Conservation (phyloP, 345 rosid species). For the Pelargonium nanum region DNA sequence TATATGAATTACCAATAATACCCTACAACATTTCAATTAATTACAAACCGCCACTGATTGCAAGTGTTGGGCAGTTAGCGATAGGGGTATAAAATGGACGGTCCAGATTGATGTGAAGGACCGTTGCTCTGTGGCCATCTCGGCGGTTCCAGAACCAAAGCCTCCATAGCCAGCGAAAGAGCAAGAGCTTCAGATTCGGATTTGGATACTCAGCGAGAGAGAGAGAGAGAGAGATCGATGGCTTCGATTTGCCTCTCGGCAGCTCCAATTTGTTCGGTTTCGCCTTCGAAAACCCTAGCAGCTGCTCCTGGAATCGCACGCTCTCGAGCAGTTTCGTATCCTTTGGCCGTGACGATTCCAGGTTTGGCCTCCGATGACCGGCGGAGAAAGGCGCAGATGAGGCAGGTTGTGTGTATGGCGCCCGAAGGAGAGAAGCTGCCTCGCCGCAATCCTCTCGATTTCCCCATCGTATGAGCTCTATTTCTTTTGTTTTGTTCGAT, state of each 20-base stretch:
- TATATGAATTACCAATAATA: too few species aligned
- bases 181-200: too few species aligned
- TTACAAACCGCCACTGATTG: neutral
- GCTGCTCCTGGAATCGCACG: too few species aligned
- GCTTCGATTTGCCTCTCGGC: neutral
- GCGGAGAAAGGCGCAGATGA: neutral
- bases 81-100: neutral
- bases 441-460: constrained; percentile 61
- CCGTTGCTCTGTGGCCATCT: neutral
- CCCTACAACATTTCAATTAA: too few species aligned
- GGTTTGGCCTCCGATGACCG: neutral
- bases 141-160: neutral
- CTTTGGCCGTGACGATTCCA: neutral
- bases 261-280: neutral
- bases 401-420: constrained; percentile 53
- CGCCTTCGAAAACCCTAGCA: too few species aligned
- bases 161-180: neutral
- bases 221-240: neutral
- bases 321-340: too few species aligned
- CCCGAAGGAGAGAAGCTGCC: constrained; percentile 67
- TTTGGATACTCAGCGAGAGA: neutral
- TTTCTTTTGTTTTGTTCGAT: too few species aligned
- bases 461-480: constrained; percentile 60
- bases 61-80: neutral
- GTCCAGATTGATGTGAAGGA: neutral